These are phyloP conservation scores for Sechiopsis laciniata DNA, from an alignment of 306 rosid genomes.

Conservation along the genomic window DNA sequence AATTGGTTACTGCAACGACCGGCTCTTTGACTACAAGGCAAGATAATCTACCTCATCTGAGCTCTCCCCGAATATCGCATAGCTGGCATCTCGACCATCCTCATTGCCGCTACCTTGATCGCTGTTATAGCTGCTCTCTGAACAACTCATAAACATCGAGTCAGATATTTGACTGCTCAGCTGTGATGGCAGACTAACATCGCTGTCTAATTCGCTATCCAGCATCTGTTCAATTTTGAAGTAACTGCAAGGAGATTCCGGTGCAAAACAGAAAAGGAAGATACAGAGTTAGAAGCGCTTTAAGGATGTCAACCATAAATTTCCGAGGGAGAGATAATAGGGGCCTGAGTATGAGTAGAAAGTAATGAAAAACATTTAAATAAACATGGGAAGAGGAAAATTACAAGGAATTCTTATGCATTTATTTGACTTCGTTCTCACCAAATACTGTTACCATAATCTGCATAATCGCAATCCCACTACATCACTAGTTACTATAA, in stretches of 20 bases:
- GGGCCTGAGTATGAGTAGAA: background rate
- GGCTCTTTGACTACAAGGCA: conserved; percentile 34
- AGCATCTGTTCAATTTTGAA: conserved; percentile 54
- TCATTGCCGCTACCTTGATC: conserved; percentile 96
- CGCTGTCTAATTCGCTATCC: conserved; percentile 61
- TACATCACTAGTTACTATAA: too few relatives aligned
- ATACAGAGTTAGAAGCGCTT: conserved; percentile 7
- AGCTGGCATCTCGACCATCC: conserved; percentile 63
- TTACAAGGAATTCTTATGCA: background rate
- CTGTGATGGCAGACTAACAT: conserved; percentile 61
- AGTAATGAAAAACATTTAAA: background rate
- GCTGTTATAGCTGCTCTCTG: conserved; percentile 85
- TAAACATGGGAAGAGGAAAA: background rate
- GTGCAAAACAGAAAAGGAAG: conserved; percentile 21
- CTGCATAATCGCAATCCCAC: background rate
- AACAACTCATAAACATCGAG: conserved; percentile 64
- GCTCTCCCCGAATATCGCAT: conserved; percentile 61
- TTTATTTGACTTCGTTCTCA: background rate
- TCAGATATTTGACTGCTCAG: conserved; percentile 63
- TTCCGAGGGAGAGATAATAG: background rate
- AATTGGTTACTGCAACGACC: conserved; percentile 32
- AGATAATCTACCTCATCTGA: conserved; percentile 78
- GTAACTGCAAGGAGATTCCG: conserved; percentile 57
- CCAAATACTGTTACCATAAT: background rate
- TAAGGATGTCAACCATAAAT: background rate